Evolutionary conservation across 83 land plant genomes (phyloP).

Genomic region (Picea abies): DNA sequence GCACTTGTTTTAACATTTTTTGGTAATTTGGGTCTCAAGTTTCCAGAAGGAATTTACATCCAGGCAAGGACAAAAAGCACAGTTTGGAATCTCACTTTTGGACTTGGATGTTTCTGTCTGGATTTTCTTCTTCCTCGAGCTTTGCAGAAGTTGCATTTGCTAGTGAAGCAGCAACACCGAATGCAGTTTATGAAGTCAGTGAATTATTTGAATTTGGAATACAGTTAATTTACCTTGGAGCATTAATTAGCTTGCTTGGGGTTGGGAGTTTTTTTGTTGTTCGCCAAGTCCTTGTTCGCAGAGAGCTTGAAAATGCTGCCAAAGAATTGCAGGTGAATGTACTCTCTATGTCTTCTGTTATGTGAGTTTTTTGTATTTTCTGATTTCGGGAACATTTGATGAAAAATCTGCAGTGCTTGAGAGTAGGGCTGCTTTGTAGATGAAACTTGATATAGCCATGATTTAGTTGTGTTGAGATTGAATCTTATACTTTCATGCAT

Average conservation of each 20-base stretch:
- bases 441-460: not conserved
- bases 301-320: conserved; percentile 96
- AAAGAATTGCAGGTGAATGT: conserved; percentile 89
- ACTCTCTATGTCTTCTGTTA: not conserved
- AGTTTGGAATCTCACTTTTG: not conserved
- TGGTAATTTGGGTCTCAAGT: not conserved
- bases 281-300: conserved; percentile 85
- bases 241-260: conserved; percentile 80
- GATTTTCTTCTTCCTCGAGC: conserved; percentile 20
- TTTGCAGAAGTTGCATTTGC: conserved; percentile 44
- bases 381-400: not conserved
- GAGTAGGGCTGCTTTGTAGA: not conserved
- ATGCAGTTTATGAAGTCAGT: conserved; percentile 60
- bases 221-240: conserved; percentile 82
- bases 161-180: conserved; percentile 20
- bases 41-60: not conserved
- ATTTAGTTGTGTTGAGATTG: not conserved
- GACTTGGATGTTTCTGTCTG: conserved; percentile 12
- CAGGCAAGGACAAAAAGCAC: not conserved
- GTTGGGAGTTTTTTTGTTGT: conserved; percentile 86
- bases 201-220: conserved; percentile 85
- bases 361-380: not conserved
- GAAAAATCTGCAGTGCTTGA: not conserved
- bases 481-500: not conserved
- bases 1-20: not conserved